These are phyloP conservation scores for Colletotrichum salicis DNA, from an alignment of 2,329 filamentous ascomycete species.

Conservation along the genomic window DNA sequence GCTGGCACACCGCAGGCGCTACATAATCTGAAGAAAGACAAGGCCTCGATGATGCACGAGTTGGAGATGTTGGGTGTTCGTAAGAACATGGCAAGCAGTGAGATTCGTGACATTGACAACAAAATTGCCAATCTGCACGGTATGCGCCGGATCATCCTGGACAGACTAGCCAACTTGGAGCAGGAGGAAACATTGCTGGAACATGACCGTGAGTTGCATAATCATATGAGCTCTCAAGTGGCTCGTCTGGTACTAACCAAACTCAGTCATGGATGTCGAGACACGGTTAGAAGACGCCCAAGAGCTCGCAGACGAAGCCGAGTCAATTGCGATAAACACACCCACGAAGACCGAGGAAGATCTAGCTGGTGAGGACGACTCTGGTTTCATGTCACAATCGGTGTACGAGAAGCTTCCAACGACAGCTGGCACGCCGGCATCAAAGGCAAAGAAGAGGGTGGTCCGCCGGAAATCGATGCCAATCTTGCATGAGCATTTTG, in stretches of 20 bases:
- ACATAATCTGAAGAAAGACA: constrained; percentile 81
- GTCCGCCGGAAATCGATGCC: constrained; percentile 87
- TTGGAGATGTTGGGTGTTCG: constrained; percentile 91
- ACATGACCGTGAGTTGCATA: constrained; percentile 76
- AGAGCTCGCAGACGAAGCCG: constrained; percentile 67
- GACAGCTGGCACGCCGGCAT: constrained; percentile 59
- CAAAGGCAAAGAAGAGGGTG: constrained; percentile 63
- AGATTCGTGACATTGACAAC: constrained; percentile 96
- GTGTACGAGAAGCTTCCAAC: constrained; percentile 92
- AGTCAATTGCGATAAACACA: constrained; percentile 63
- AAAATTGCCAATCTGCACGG: constrained; percentile 93
- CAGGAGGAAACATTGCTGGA: constrained; percentile 91
- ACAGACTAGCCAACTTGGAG: constrained; percentile 85
- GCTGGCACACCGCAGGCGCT: constrained; percentile 73
- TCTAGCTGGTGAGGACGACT: constrained; percentile 61
- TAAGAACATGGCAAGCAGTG: constrained; percentile 97
- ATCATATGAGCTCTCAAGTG: background rate
- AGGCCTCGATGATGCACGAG: constrained; percentile 81
- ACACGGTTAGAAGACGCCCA: constrained; percentile 71
- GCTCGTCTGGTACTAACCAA: constrained; percentile 43
- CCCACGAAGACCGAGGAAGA: constrained; percentile 65
- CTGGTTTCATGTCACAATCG: constrained; percentile 93
- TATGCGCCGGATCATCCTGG: constrained; percentile 92
- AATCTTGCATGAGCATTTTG: constrained; percentile 93
- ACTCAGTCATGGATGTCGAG: constrained; percentile 71